A percentile compares a stretch with the other conserved stretches of the same genome.
phyloP scores from a whole-genome alignment of 345 rosid species.

The Xanthoceras sorbifolium region DNA sequence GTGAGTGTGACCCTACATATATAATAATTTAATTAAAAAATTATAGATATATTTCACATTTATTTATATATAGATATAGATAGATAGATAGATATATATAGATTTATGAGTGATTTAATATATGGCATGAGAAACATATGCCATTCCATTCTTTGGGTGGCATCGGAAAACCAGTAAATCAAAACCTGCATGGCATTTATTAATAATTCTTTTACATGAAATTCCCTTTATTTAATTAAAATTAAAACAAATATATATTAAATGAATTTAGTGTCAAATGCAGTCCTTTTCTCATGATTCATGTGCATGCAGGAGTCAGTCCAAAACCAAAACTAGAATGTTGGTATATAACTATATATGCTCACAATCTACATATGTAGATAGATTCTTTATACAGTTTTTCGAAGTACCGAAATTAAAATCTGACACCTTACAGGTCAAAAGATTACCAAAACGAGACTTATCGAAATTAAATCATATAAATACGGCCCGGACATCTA shows the following conservation, averaged over 20 bases:
- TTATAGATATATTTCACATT: too few relatives aligned
- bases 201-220: background rate
- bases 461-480: too few relatives aligned
- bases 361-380: too few relatives aligned
- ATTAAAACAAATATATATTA: background rate
- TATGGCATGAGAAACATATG: conserved; percentile 34
- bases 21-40: too few relatives aligned
- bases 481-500: too few relatives aligned
- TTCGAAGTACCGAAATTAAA: too few relatives aligned
- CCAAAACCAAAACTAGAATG: conserved; percentile 11
- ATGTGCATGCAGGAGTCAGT: conserved; percentile 17
- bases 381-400: too few relatives aligned
- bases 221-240: background rate
- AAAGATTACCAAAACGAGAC: too few relatives aligned
- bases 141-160: conserved; percentile 22
- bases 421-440: too few relatives aligned
- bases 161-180: background rate
- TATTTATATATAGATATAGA: too few relatives aligned
- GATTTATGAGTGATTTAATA: background rate
- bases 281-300: conserved; percentile 21
- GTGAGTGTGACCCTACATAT: too few relatives aligned
- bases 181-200: conserved; percentile 28
- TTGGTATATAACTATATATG: background rate
- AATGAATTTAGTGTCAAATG: background rate
- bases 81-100: background rate